Conservation (phyloP, 1,284 basidiomycete species). For the Ceratorhiza oryzae-sativae region DNA sequence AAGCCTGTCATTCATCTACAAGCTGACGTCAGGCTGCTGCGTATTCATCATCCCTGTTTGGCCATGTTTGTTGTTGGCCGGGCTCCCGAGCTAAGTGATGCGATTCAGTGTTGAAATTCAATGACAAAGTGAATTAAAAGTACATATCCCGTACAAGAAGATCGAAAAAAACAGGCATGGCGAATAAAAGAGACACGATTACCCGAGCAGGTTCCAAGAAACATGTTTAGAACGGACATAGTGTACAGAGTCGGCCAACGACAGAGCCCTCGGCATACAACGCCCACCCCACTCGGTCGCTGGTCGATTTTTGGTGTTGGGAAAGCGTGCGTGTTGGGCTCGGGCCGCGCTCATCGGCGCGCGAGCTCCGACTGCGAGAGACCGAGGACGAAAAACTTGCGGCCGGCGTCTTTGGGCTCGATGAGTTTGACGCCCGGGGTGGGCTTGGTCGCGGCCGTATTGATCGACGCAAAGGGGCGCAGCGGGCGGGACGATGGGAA, state of each 20-base stretch:
- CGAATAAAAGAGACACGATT: slow-evolving; percentile 3
- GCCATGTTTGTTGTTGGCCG: background rate
- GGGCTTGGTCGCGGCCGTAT: slow-evolving; percentile 50
- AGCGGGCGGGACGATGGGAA: slow-evolving; percentile 75
- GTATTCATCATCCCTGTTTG: background rate
- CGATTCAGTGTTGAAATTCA: background rate
- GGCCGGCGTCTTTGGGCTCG: slow-evolving; percentile 64
- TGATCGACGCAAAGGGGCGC: slow-evolving; percentile 73
- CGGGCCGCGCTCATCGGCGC: slow-evolving; percentile 27
- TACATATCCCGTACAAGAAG: slow-evolving; percentile 22
- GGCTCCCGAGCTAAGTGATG: background rate
- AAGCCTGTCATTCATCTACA: background rate
- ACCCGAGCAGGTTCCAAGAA: slow-evolving; percentile 13
- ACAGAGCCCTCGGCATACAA: slow-evolving; percentile 9
- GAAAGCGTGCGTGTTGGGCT: background rate
- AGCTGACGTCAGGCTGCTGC: slow-evolving; percentile 2
- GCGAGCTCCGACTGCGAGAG: slow-evolving; percentile 77
- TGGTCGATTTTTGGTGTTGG: slow-evolving; percentile 28
- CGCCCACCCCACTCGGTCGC: slow-evolving; percentile 15
- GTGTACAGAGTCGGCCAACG: slow-evolving; percentile 28
- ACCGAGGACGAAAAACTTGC: slow-evolving; percentile 69
- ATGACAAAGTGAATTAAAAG: slow-evolving; percentile 27
- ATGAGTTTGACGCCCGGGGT: slow-evolving; percentile 67
- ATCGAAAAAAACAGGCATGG: slow-evolving; percentile 10
- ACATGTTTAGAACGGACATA: slow-evolving; percentile 10